Conservation (phyloP, 352 stramenopile genomes). For the Globisporangium irregulare region DNA sequence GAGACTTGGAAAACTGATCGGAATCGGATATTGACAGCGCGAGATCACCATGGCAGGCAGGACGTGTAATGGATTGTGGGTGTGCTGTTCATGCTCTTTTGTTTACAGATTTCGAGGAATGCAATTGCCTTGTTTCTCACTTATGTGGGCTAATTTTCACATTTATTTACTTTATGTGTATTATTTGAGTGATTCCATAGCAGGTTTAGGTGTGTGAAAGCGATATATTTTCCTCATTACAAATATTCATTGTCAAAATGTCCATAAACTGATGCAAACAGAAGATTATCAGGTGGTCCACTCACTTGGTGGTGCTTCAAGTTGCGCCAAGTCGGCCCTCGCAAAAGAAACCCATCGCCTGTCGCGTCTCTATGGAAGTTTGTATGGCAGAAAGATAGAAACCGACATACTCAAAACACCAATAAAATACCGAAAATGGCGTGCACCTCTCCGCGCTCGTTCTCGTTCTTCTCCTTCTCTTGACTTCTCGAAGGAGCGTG, state of each 20-base stretch:
- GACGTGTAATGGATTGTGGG: too few relatives aligned
- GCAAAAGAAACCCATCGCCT: background rate
- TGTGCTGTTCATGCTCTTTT: too few relatives aligned
- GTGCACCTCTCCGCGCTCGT: conserved; percentile 2
- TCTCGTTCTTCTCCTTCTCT: background rate
- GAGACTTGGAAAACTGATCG: too few relatives aligned
- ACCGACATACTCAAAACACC: background rate
- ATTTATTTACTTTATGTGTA: too few relatives aligned
- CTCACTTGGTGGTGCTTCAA: too few relatives aligned
- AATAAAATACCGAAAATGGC: background rate
- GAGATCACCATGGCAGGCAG: background rate
- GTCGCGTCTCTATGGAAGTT: background rate
- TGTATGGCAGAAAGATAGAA: conserved; percentile 1
- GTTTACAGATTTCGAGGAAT: too few relatives aligned
- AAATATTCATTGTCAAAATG: too few relatives aligned
- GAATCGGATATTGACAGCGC: background rate
- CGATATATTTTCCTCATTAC: too few relatives aligned
- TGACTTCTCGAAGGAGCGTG: background rate
- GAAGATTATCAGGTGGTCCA: too few relatives aligned
- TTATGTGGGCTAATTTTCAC: background rate
- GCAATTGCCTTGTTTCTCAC: background rate
- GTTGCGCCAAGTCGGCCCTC: background rate
- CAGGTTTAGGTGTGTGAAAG: too few relatives aligned
- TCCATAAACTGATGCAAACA: too few relatives aligned
- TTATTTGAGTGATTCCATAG: too few relatives aligned